A percentile compares a stretch with the other conserved stretches of the same genome.
phyloP scores from a whole-genome alignment of 345 rosid genomes.

The Lepidium sativum region DNA sequence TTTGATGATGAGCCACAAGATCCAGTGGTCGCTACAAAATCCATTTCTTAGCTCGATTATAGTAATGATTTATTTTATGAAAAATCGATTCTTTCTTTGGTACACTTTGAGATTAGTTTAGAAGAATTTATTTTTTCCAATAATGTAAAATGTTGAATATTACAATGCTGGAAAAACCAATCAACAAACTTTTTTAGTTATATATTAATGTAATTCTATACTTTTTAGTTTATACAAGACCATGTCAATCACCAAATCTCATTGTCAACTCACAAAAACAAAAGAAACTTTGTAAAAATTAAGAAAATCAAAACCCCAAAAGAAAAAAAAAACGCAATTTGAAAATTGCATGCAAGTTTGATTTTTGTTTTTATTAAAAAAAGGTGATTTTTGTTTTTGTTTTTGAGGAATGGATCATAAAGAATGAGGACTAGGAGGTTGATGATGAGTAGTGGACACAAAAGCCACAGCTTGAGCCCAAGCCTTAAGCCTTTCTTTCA shows the following conservation, averaged over 20 bases:
- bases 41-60: conserved; percentile 15
- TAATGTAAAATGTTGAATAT: conserved; percentile 18
- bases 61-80: neutral
- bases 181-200: conserved; percentile 4
- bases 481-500: conserved; percentile 83
- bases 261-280: neutral
- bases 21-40: conserved; percentile 27
- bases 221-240: neutral
- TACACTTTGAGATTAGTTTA: neutral
- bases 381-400: neutral
- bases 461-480: conserved; percentile 97
- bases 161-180: conserved; percentile 17
- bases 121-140: neutral
- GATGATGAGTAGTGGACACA: conserved; percentile 42
- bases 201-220: neutral
- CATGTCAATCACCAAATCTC: conserved; percentile 4
- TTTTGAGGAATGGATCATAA: neutral
- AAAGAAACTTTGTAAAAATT: neutral
- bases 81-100: conserved; percentile 13
- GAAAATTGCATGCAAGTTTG: conserved; percentile 7
- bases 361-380: neutral
- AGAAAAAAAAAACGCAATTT: neutral
- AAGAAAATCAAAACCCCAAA: neutral
- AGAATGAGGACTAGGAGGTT: conserved; percentile 33
- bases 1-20: conserved; percentile 46